Evolutionary conservation across 2,329 filamentous ascomycete genomes (phyloP).

Genomic region (Hypoxylon sp.): DNA sequence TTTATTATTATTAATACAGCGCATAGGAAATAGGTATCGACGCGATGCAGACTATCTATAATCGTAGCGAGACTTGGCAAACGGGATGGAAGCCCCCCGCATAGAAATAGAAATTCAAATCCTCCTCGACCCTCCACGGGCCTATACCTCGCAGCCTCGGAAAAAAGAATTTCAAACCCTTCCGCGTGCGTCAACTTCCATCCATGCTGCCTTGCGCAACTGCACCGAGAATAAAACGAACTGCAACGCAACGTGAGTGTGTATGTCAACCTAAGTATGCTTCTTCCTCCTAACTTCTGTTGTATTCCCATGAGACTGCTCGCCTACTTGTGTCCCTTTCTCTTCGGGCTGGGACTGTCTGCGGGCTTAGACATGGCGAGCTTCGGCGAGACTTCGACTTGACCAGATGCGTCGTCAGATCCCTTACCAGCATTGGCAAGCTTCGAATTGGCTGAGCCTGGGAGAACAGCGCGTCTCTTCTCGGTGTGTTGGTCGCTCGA

Average conservation of each 20-base stretch:
- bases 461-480: constrained; percentile 13
- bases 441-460: background rate
- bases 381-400: background rate
- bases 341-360: background rate
- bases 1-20: too few relatives aligned
- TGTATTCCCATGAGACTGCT: background rate
- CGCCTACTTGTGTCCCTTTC: background rate
- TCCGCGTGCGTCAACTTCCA: background rate
- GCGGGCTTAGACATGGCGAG: background rate
- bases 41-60: background rate
- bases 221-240: background rate
- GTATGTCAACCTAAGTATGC: background rate
- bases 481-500: background rate
- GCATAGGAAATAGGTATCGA: background rate
- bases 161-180: background rate
- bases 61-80: too few relatives aligned
- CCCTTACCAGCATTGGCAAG: background rate
- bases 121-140: background rate
- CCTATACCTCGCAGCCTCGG: background rate
- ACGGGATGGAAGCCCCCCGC: background rate
- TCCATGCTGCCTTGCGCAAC: background rate
- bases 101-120: background rate
- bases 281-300: background rate
- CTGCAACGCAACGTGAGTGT: background rate
- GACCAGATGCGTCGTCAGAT: background rate